A percentile compares a stretch with the other conserved stretches of the same genome.
Evolutionary conservation across 768 basidiomycete genomes (phyloP).

Genomic region (Lactarius evosmus): DNA sequence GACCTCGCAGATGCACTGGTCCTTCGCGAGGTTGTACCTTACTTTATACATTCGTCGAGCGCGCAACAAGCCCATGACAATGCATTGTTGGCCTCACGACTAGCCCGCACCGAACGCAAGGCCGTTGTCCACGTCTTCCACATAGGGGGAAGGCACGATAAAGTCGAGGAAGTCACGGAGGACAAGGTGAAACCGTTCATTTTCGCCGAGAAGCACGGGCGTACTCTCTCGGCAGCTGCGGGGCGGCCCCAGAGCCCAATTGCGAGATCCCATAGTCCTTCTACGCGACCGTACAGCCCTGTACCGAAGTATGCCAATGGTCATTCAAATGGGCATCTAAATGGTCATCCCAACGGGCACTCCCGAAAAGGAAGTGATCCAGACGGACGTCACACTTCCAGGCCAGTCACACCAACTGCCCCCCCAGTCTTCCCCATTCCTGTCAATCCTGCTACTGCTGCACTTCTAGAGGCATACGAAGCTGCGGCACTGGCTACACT

Average conservation of each 20-base stretch:
- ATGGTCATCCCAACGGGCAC: slow-evolving; percentile 36
- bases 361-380: slow-evolving; percentile 30
- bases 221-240: slow-evolving; percentile 23
- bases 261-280: slow-evolving; percentile 1
- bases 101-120: slow-evolving; percentile 66
- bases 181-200: slow-evolving; percentile 62
- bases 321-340: slow-evolving; percentile 36
- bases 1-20: slow-evolving; percentile 74
- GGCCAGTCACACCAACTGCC: slow-evolving; percentile 26
- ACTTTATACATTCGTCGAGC: slow-evolving; percentile 74
- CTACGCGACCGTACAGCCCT: slow-evolving; percentile 12
- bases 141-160: slow-evolving; percentile 38
- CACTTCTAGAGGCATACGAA: slow-evolving; percentile 60
- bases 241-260: background rate
- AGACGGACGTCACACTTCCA: slow-evolving; percentile 29
- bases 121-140: slow-evolving; percentile 89
- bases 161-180: slow-evolving; percentile 53
- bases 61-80: slow-evolving; percentile 86
- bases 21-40: slow-evolving; percentile 75
- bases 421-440: slow-evolving; percentile 25
- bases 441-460: slow-evolving; percentile 30
- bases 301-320: slow-evolving; percentile 15
- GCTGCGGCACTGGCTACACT: slow-evolving; percentile 63
- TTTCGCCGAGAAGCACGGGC: slow-evolving; percentile 41
- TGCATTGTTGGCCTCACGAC: slow-evolving; percentile 77